A percentile compares a stretch with the other conserved stretches of the same genome.
Evolutionary conservation across 495 filamentous ascomycete genomes (phyloP).

Genomic region (Penicillium lagena): DNA sequence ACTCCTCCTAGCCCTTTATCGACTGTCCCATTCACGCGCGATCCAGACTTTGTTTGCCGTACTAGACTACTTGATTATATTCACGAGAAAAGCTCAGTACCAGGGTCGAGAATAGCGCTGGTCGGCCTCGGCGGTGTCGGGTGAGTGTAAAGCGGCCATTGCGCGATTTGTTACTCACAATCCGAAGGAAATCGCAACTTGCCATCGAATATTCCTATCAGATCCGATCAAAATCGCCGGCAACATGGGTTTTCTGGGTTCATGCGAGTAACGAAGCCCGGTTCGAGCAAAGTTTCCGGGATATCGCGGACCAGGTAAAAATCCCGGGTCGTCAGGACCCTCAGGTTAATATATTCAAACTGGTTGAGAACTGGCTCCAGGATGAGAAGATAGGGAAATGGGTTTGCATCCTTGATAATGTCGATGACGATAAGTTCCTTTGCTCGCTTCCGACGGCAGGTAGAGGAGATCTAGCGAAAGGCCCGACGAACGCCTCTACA

Average conservation of each 20-base stretch:
- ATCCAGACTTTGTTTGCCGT: conserved; percentile 26
- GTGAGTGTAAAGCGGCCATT: conserved; percentile 3
- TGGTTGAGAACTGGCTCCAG: conserved; percentile 29
- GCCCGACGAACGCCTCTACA: too few species aligned
- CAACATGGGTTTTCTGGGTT: conserved; percentile 47
- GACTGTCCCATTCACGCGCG: conserved; percentile 21
- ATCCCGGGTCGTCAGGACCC: conserved; percentile 30
- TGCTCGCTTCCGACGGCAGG: too few species aligned
- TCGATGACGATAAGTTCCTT: too few species aligned
- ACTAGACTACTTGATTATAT: conserved; percentile 14
- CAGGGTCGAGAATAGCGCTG: conserved; percentile 16
- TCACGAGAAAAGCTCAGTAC: conserved; percentile 12
- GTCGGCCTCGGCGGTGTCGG: conserved; percentile 1
- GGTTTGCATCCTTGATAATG: too few species aligned
- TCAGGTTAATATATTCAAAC: conserved; percentile 30
- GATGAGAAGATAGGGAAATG: too few species aligned
- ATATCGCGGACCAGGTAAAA: conserved; percentile 30
- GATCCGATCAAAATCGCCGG: conserved; percentile 21
- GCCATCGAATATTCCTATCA: conserved; percentile 34
- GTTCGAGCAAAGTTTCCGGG: conserved; percentile 30
- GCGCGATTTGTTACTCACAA: conserved; percentile 1
- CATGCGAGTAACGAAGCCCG: conserved; percentile 30
- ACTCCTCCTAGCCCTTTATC: conserved; percentile 7
- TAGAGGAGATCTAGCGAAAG: too few species aligned
- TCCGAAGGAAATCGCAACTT: conserved; percentile 28